A percentile compares a stretch with the other conserved stretches of the same genome.
These are phyloP conservation scores for Balakata baccata DNA, from an alignment of 345 rosid genomes.

Conservation along the genomic window DNA sequence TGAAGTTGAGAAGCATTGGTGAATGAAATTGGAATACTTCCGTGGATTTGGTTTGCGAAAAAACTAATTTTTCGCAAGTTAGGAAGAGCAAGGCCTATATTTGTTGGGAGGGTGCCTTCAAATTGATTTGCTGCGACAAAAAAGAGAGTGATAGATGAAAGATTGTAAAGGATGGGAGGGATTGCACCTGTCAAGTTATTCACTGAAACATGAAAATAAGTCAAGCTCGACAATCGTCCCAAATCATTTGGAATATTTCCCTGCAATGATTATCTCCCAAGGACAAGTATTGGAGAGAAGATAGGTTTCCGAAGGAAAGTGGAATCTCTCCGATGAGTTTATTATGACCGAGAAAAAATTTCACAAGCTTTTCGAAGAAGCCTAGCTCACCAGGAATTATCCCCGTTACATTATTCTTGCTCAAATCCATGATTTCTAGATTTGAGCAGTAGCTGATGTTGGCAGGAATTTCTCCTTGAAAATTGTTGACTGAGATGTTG, in stretches of 20 bases:
- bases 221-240: not conserved
- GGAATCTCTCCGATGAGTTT: not conserved
- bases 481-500: not conserved
- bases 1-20: not conserved
- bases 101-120: not conserved
- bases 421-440: not conserved
- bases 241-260: not conserved
- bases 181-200: not conserved
- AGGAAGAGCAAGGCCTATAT: not conserved
- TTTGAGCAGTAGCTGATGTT: not conserved
- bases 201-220: not conserved
- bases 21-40: not conserved
- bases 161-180: not conserved
- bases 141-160: not conserved
- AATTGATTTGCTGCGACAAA: not conserved
- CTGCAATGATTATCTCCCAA: not conserved
- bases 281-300: not conserved
- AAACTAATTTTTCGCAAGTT: not conserved
- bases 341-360: not conserved
- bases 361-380: not conserved
- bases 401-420: not conserved
- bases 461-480: not conserved
- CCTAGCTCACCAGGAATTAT: not conserved
- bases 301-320: not conserved
- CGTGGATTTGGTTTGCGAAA: not conserved